Percentiles rank a stretch among this genome's conserved stretches.
Conservation (phyloP, 2,329 filamentous ascomycete species). For the Thelonectria blattea region DNA sequence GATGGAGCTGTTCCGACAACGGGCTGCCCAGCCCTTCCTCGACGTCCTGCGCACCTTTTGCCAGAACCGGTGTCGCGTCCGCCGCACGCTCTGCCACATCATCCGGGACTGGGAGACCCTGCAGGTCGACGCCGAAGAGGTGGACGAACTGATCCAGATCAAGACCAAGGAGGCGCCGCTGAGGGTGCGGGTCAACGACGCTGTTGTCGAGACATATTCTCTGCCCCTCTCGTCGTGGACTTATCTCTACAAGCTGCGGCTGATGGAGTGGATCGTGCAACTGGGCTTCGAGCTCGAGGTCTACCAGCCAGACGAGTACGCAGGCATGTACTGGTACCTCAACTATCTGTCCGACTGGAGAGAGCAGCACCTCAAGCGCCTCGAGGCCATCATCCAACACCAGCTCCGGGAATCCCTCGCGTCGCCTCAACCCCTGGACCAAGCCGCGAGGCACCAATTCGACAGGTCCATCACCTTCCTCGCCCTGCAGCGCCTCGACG, state of each 20-base stretch:
- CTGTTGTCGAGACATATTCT: slow-evolving; percentile 62
- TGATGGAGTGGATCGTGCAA: slow-evolving; percentile 87
- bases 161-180: slow-evolving; percentile 67
- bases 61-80: slow-evolving; percentile 87
- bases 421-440: slow-evolving; percentile 20
- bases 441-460: slow-evolving; percentile 50
- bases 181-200: slow-evolving; percentile 44
- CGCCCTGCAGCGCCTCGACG: slow-evolving; percentile 67
- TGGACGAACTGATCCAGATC: slow-evolving; percentile 71
- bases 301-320: slow-evolving; percentile 84
- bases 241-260: slow-evolving; percentile 85
- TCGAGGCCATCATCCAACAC: slow-evolving; percentile 67
- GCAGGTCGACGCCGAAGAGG: slow-evolving; percentile 79
- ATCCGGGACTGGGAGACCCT: slow-evolving; percentile 84
- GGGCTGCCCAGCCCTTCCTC: slow-evolving; percentile 73
- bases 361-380: slow-evolving; percentile 73
- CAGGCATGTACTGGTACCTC: slow-evolving; percentile 91
- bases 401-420: slow-evolving; percentile 42
- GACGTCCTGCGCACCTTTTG: slow-evolving; percentile 85
- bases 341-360: slow-evolving; percentile 74
- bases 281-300: slow-evolving; percentile 93
- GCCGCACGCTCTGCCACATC: slow-evolving; percentile 86
- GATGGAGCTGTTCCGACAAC: slow-evolving; percentile 72
- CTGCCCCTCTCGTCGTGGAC: slow-evolving; percentile 87
- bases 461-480: slow-evolving; percentile 60